phyloP scores from a whole-genome alignment of 768 basidiomycete species.

The Chalciporus pseudorubinellus region DNA sequence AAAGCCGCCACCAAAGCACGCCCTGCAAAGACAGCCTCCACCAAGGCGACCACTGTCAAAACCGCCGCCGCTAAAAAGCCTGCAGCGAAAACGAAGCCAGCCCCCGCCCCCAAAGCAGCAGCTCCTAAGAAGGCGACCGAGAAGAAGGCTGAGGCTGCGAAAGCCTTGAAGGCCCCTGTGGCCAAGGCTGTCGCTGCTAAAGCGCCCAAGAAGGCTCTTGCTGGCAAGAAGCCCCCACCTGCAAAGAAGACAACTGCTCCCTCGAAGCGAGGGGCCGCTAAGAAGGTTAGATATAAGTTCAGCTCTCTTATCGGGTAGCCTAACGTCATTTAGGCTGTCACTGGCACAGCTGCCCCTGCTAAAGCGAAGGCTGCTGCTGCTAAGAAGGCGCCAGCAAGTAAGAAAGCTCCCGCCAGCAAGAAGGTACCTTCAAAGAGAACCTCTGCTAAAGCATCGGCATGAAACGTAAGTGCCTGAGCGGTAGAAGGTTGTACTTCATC shows the following conservation, averaged over 20 bases:
- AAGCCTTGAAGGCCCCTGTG: conserved; percentile 25
- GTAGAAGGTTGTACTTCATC: neutral
- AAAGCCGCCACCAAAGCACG: conserved; percentile 25
- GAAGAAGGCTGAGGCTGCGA: conserved; percentile 34
- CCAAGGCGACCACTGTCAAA: conserved; percentile 26
- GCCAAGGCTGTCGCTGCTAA: conserved; percentile 21
- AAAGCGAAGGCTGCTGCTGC: conserved; percentile 31
- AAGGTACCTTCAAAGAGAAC: conserved; percentile 21
- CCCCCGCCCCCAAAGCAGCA: conserved; percentile 31
- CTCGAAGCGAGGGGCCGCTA: conserved; percentile 53
- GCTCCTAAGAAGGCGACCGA: conserved; percentile 43
- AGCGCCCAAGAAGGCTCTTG: conserved; percentile 34
- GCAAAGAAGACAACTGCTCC: conserved; percentile 40
- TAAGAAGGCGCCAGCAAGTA: conserved; percentile 34
- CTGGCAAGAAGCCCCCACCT: conserved; percentile 31
- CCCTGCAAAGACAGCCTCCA: conserved; percentile 27
- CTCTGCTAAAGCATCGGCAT: conserved; percentile 19
- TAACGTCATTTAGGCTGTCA: conserved; percentile 43
- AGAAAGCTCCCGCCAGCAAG: conserved; percentile 26
- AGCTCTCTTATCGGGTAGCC: neutral
- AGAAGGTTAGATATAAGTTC: conserved; percentile 49
- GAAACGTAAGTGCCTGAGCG: conserved; percentile 1
- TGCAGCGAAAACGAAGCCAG: conserved; percentile 37
- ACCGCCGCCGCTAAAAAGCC: conserved; percentile 23
- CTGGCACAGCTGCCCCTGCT: conserved; percentile 44